Evolutionary conservation across 164 flowering plant species (phyloP).

Genomic region (Umbilicus rupestris): DNA sequence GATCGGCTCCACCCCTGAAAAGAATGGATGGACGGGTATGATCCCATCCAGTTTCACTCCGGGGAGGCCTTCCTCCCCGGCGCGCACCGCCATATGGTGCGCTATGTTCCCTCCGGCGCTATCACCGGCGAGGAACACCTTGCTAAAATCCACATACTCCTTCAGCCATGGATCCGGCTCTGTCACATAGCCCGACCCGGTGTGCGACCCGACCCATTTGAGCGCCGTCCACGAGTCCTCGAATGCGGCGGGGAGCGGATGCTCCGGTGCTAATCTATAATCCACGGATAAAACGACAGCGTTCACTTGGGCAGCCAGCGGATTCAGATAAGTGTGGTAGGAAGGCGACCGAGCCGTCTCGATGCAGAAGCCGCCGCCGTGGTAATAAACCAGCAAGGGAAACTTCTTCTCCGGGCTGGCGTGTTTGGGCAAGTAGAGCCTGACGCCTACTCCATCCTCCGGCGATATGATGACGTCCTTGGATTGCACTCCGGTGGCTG

Average conservation of each 20-base stretch:
- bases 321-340: slow-evolving; percentile 21
- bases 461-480: slow-evolving; percentile 28
- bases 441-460: slow-evolving; percentile 16
- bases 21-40: slow-evolving; percentile 21
- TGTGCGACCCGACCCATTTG: slow-evolving; percentile 30
- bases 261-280: slow-evolving; percentile 33
- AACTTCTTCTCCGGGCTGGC: slow-evolving; percentile 14
- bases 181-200: not conserved
- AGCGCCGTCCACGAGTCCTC: slow-evolving; percentile 39
- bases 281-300: slow-evolving; percentile 28
- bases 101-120: slow-evolving; percentile 42
- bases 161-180: slow-evolving; percentile 28
- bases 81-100: slow-evolving; percentile 19
- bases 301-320: slow-evolving; percentile 18
- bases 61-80: slow-evolving; percentile 12
- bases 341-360: slow-evolving; percentile 20
- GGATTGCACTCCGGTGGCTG: slow-evolving; percentile 26
- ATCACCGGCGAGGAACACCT: slow-evolving; percentile 31
- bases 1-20: slow-evolving; percentile 4
- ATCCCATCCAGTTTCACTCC: slow-evolving; percentile 18
- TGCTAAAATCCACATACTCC: slow-evolving; percentile 22
- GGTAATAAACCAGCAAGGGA: slow-evolving; percentile 38
- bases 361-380: slow-evolving; percentile 41
- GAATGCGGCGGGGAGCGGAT: slow-evolving; percentile 27
- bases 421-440: slow-evolving; percentile 26